Conservation (phyloP, 2,329 filamentous ascomycete species). For the Fusarium longipes region DNA sequence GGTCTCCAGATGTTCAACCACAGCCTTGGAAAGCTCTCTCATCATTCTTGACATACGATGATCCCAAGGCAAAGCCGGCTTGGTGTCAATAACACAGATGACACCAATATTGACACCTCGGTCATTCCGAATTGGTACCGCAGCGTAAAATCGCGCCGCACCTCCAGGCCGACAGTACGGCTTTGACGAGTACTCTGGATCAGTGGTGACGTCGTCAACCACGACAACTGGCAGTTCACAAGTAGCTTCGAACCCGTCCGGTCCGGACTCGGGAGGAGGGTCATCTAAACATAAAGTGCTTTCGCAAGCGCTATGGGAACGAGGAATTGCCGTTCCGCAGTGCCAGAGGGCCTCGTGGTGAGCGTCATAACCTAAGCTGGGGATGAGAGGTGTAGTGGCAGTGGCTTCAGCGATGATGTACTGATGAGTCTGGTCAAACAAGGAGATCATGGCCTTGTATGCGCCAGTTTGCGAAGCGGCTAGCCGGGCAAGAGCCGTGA, state of each 20-base stretch:
- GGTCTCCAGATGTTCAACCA: conserved; percentile 53
- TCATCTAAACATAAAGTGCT: conserved; percentile 38
- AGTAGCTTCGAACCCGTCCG: background rate
- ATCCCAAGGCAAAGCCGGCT: conserved; percentile 36
- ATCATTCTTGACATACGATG: conserved; percentile 44
- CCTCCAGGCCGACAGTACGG: conserved; percentile 42
- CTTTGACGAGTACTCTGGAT: conserved; percentile 47
- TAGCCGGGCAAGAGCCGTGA: conserved; percentile 63
- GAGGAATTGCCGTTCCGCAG: conserved; percentile 50
- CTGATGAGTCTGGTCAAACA: conserved; percentile 62
- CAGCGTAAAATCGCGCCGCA: conserved; percentile 54
- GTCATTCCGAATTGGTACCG: conserved; percentile 54
- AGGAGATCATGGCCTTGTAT: conserved; percentile 58
- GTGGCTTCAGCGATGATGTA: conserved; percentile 65
- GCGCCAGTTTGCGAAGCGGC: conserved; percentile 57
- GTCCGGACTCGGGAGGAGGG: background rate
- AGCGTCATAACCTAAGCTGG: conserved; percentile 25
- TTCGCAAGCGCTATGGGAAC: conserved; percentile 47
- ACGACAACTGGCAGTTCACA: conserved; percentile 49
- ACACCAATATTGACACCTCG: conserved; percentile 58
- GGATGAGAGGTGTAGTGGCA: conserved; percentile 52
- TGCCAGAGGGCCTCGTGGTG: conserved; percentile 39
- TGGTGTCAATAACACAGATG: conserved; percentile 48
- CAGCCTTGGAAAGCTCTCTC: conserved; percentile 45
- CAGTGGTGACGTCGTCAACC: conserved; percentile 49